A percentile compares a stretch with the other conserved stretches of the same genome.
phyloP scores from a whole-genome alignment of 2,329 filamentous ascomycete genomes.

The Cladosporium sp. region DNA sequence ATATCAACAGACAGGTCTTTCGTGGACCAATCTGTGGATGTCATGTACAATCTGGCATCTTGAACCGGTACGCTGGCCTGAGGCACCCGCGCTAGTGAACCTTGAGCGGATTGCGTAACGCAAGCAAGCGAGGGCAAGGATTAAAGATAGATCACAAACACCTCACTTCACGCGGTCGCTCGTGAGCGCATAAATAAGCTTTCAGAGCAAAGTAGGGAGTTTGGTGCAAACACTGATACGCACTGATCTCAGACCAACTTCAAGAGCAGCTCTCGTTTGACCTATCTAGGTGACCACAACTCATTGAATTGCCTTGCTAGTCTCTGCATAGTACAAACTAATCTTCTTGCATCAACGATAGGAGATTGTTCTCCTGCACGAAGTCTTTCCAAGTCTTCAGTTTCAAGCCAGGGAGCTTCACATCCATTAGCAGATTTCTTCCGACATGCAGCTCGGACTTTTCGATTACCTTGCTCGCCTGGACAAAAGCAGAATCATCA shows the following conservation, averaged over 20 bases:
- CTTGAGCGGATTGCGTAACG: neutral
- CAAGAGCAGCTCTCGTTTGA: no score
- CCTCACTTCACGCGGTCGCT: no score
- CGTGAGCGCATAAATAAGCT: no score
- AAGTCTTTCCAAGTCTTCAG: constrained; percentile 3
- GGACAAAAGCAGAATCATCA: neutral
- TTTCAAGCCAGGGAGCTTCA: constrained; percentile 1
- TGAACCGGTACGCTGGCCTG: neutral
- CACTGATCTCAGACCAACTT: no score
- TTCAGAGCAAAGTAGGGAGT: no score
- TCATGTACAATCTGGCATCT: neutral
- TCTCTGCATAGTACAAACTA: neutral
- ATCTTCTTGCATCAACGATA: constrained; percentile 1
- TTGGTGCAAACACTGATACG: no score
- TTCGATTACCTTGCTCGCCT: constrained; percentile 4
- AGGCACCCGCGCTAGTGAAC: neutral
- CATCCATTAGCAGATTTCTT: neutral
- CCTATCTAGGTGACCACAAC: no score
- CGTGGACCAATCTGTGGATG: neutral
- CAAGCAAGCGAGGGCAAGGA: no score
- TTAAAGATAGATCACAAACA: no score
- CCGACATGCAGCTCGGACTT: neutral
- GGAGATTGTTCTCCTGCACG: neutral
- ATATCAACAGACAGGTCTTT: neutral
- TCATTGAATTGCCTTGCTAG: no score